Evolutionary conservation across 768 basidiomycete species (phyloP).

Genomic region (Infundibulicybe gibba): DNA sequence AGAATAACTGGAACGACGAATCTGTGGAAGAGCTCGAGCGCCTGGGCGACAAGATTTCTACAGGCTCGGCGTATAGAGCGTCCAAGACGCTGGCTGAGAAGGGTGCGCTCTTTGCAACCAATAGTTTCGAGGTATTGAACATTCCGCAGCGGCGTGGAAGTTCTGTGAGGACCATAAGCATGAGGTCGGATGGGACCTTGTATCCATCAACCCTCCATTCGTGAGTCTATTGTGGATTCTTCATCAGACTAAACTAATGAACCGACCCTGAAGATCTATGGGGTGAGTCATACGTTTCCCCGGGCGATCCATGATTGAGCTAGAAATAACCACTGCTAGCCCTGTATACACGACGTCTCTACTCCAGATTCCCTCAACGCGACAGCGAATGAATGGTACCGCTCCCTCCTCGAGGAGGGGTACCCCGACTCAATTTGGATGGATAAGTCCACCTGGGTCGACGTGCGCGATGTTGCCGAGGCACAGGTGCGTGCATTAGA

Average conservation of each 20-base stretch:
- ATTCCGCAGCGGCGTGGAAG: no score
- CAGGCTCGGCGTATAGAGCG: constrained; percentile 47
- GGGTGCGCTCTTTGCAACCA: constrained; percentile 23
- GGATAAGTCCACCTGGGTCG: constrained; percentile 33
- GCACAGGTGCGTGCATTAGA: constrained; percentile 53
- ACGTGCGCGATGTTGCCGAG: no score
- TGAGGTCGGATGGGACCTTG: no score
- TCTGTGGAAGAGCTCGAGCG: constrained; percentile 37
- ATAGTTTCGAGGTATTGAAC: neutral
- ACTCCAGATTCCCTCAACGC: constrained; percentile 39
- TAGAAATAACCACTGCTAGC: no score
- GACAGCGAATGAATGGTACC: constrained; percentile 27
- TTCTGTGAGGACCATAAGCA: no score
- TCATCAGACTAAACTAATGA: no score
- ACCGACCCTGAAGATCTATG: no score
- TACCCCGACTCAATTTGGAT: constrained; percentile 14
- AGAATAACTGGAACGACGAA: constrained; percentile 59
- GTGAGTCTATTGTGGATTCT: no score
- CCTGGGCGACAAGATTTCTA: constrained; percentile 37
- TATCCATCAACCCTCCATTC: no score
- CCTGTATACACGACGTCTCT: no score
- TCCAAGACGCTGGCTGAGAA: no score
- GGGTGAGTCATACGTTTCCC: constrained; percentile 14
- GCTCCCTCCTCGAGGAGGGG: constrained; percentile 16
- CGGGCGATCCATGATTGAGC: no score